A percentile compares a stretch with the other conserved stretches of the same genome.
Evolutionary conservation across 2,329 filamentous ascomycete genomes (phyloP).

Genomic region (Phyllosticta citrichinensis): DNA sequence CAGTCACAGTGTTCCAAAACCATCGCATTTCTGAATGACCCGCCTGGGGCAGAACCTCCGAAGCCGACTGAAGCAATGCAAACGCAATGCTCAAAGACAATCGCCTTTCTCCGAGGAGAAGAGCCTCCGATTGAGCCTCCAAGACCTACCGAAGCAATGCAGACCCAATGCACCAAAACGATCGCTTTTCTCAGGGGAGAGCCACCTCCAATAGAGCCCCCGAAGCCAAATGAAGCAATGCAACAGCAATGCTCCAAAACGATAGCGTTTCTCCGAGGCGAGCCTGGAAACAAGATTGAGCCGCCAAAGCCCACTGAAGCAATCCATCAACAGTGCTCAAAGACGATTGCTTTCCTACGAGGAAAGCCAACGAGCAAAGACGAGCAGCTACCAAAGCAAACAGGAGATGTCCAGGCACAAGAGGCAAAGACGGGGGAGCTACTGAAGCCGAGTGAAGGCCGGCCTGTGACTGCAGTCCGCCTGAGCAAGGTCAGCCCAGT

Average conservation of each 20-base stretch:
- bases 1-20: background rate
- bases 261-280: background rate
- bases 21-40: background rate
- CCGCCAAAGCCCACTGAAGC: background rate
- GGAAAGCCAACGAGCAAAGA: background rate
- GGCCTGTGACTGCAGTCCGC: background rate
- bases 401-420: background rate
- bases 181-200: background rate
- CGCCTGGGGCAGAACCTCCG: background rate
- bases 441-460: background rate
- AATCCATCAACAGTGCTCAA: background rate
- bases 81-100: background rate
- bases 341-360: background rate
- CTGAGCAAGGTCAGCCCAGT: background rate
- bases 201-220: background rate
- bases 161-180: background rate
- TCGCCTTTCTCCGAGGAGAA: background rate
- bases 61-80: background rate
- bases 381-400: background rate
- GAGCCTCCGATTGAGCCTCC: background rate
- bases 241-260: background rate
- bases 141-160: background rate
- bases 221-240: background rate
- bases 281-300: background rate
- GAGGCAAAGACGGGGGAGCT: background rate